These are phyloP conservation scores for Blastomyces parvus DNA, from an alignment of 2,329 filamentous ascomycete genomes.

Conservation along the genomic window DNA sequence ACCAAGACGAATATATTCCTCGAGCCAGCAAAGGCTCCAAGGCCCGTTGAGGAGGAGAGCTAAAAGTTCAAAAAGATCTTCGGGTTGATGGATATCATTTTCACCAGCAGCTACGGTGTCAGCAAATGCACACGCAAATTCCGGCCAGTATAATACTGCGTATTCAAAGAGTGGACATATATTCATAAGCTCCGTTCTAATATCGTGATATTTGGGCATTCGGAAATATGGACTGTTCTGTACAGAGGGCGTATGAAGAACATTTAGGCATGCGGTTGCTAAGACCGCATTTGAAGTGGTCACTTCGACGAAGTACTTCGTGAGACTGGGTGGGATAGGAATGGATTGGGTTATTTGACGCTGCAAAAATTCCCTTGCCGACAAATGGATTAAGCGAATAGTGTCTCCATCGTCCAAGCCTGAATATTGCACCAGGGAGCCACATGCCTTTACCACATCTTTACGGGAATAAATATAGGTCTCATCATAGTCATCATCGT, in stretches of 20 bases:
- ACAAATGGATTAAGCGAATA: constrained; percentile 10
- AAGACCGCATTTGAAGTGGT: constrained; percentile 2
- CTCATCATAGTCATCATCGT: constrained; percentile 9
- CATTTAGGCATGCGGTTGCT: constrained; percentile 7
- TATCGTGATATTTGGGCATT: neutral
- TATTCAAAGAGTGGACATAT: constrained; percentile 8
- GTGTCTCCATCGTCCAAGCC: constrained; percentile 11
- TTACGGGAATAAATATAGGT: constrained; percentile 9
- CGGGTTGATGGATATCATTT: neutral
- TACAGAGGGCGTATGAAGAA: constrained; percentile 4
- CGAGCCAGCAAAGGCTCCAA: constrained; percentile 8
- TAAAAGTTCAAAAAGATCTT: constrained; percentile 6
- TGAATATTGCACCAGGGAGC: constrained; percentile 9
- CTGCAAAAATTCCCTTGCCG: constrained; percentile 10
- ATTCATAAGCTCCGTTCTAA: constrained; percentile 2
- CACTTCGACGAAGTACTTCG: constrained; percentile 7
- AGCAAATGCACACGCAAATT: constrained; percentile 5
- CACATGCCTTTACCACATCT: constrained; percentile 10
- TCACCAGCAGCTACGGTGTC: neutral
- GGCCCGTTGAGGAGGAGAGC: constrained; percentile 4
- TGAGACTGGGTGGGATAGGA: neutral
- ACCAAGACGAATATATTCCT: constrained; percentile 9
- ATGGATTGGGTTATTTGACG: constrained; percentile 4
- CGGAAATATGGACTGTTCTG: constrained; percentile 4
- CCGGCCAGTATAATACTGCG: constrained; percentile 10